Conservation (phyloP, 495 filamentous ascomycete genomes). For the Zalerion maritima region DNA sequence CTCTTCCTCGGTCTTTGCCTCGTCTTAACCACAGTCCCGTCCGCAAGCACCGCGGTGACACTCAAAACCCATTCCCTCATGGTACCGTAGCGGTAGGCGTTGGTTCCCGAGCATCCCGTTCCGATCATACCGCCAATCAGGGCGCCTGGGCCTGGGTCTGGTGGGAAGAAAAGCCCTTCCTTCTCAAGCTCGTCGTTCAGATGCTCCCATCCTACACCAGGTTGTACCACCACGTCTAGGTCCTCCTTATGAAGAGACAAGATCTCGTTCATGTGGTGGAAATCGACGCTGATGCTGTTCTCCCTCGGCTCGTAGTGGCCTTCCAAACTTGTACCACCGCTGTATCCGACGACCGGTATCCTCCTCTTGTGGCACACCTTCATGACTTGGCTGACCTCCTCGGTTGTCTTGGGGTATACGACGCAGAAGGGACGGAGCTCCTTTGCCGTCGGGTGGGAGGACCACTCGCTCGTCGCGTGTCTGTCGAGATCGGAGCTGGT, state of each 20-base stretch:
- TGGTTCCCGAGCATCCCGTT: slow-evolving; percentile 86
- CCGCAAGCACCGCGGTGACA: slow-evolving; percentile 82
- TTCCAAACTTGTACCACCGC: slow-evolving; percentile 66
- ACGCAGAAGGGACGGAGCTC: slow-evolving; percentile 44
- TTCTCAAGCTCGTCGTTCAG: slow-evolving; percentile 58
- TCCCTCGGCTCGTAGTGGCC: slow-evolving; percentile 64
- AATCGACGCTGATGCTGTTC: slow-evolving; percentile 67
- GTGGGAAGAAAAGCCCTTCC: slow-evolving; percentile 65
- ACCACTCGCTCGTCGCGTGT: slow-evolving; percentile 83
- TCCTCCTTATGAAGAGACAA: slow-evolving; percentile 56
- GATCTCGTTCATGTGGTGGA: slow-evolving; percentile 61
- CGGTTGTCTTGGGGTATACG: slow-evolving; percentile 49
- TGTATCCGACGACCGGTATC: slow-evolving; percentile 64
- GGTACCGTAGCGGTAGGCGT: slow-evolving; percentile 85
- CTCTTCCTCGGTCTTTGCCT: slow-evolving; percentile 62
- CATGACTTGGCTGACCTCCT: slow-evolving; percentile 58
- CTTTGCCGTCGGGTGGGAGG: slow-evolving; percentile 42
- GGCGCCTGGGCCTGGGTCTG: slow-evolving; percentile 67
- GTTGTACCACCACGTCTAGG: slow-evolving; percentile 70
- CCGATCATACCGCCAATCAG: slow-evolving; percentile 96
- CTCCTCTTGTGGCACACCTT: slow-evolving; percentile 54
- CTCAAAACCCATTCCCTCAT: slow-evolving; percentile 95
- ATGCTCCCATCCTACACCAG: slow-evolving; percentile 63
- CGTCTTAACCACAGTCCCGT: slow-evolving; percentile 86
- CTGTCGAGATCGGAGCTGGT: slow-evolving; percentile 44